Evolutionary conservation across 345 rosid genomes (phyloP).

Genomic region (Mangifera indica): DNA sequence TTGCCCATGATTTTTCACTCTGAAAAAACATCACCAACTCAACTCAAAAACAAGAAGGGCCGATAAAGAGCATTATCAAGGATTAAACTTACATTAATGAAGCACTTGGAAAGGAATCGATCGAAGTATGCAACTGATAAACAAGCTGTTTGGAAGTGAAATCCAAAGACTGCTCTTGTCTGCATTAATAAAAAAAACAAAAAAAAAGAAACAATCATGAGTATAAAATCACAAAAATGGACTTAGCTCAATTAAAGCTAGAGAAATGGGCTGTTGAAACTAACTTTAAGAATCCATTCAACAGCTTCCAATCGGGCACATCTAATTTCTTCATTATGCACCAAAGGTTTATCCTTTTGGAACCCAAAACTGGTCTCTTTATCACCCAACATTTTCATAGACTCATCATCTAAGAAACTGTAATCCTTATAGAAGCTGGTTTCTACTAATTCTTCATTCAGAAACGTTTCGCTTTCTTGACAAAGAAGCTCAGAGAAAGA

Average conservation of each 20-base stretch:
- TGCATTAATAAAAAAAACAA: conserved; percentile 32
- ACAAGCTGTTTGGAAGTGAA: conserved; percentile 48
- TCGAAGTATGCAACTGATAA: conserved; percentile 56
- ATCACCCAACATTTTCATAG: conserved; percentile 31
- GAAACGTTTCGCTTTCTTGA: conserved; percentile 31
- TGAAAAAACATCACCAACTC: conserved; percentile 6
- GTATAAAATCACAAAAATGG: background rate
- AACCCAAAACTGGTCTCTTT: conserved; percentile 41
- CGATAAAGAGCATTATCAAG: background rate
- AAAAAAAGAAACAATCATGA: background rate
- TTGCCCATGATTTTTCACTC: conserved; percentile 52
- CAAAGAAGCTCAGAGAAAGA: conserved; percentile 35
- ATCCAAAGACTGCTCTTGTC: conserved; percentile 43
- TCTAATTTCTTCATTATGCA: conserved; percentile 29
- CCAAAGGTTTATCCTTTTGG: conserved; percentile 24
- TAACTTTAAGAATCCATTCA: conserved; percentile 54
- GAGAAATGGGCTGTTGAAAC: conserved; percentile 12
- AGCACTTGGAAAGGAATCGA: conserved; percentile 41
- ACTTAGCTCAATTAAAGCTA: conserved; percentile 3
- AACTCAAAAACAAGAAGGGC: background rate
- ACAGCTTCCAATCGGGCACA: conserved; percentile 46
- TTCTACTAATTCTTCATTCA: conserved; percentile 25
- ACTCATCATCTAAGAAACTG: conserved; percentile 30
- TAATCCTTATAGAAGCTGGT: background rate
- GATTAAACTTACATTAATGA: conserved; percentile 42